Conservation (phyloP, 2,329 filamentous ascomycete genomes). For the Madurella fahalii region DNA sequence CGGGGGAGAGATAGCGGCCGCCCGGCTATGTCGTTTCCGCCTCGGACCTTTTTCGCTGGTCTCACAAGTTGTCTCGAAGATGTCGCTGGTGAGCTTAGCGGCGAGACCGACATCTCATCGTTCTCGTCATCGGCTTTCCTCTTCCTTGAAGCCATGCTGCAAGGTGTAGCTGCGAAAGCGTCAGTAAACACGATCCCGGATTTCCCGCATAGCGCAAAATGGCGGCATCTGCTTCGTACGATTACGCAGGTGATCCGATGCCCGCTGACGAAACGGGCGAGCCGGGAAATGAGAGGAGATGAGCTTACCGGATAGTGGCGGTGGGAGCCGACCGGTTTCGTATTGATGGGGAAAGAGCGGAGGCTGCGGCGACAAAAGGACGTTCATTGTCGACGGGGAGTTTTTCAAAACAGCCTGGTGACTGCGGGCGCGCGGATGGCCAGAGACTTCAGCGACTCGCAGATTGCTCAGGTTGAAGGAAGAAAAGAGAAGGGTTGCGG, state of each 20-base stretch:
- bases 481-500: conserved; percentile 13
- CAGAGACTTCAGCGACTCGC: conserved; percentile 1
- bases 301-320: conserved; percentile 52
- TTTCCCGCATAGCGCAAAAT: background rate
- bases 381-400: conserved; percentile 49
- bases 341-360: conserved; percentile 56
- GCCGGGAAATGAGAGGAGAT: conserved; percentile 1
- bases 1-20: conserved; percentile 57
- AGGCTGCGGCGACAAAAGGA: conserved; percentile 58
- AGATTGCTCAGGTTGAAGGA: conserved; percentile 3
- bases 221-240: conserved; percentile 2
- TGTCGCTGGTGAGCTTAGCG: conserved; percentile 74
- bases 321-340: conserved; percentile 52
- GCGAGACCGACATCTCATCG: conserved; percentile 89
- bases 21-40: conserved; percentile 60
- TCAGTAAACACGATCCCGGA: conserved; percentile 16
- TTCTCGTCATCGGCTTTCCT: conserved; percentile 83
- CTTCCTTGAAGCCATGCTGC: conserved; percentile 61
- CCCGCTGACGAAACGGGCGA: background rate
- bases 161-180: conserved; percentile 42
- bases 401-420: background rate
- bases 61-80: conserved; percentile 63
- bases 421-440: background rate
- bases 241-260: background rate
- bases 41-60: conserved; percentile 58